Evolutionary conservation across 75 land plant genomes (phyloP).

Genomic region (Picea glauca): DNA sequence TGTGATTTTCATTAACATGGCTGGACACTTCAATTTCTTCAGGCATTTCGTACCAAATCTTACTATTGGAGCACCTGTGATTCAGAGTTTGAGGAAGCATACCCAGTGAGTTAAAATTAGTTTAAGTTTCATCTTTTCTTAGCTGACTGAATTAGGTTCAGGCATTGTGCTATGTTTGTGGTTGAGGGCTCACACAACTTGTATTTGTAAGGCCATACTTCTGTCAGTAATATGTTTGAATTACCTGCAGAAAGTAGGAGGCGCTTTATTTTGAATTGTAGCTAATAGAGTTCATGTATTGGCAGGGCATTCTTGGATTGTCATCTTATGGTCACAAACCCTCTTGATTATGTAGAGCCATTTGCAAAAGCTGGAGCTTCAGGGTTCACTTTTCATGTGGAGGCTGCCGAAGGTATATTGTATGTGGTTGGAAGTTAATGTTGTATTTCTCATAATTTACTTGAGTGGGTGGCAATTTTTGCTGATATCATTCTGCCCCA

Average conservation of each 20-base stretch:
- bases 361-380: constrained; percentile 96
- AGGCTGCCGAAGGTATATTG: constrained; percentile 63
- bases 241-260: not conserved
- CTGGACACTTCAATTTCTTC: not conserved
- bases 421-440: not conserved
- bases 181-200: not conserved
- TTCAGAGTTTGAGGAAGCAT: constrained; percentile 89
- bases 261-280: not conserved
- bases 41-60: constrained; percentile 98
- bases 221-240: not conserved
- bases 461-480: not conserved
- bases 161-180: not conserved
- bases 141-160: not conserved
- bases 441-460: not conserved
- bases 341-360: constrained; percentile 86
- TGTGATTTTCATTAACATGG: not conserved
- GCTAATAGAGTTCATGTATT: not conserved
- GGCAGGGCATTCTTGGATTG: constrained; percentile 91
- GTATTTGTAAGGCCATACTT: not conserved
- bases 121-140: not conserved
- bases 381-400: constrained; percentile 95
- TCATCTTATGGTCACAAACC: constrained; percentile 98
- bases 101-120: constrained; percentile 55
- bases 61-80: constrained; percentile 96
- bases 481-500: not conserved